A percentile compares a stretch with the other conserved stretches of the same genome.
Conservation (phyloP, 805 yeast species). For the Yarrowia sp. region DNA sequence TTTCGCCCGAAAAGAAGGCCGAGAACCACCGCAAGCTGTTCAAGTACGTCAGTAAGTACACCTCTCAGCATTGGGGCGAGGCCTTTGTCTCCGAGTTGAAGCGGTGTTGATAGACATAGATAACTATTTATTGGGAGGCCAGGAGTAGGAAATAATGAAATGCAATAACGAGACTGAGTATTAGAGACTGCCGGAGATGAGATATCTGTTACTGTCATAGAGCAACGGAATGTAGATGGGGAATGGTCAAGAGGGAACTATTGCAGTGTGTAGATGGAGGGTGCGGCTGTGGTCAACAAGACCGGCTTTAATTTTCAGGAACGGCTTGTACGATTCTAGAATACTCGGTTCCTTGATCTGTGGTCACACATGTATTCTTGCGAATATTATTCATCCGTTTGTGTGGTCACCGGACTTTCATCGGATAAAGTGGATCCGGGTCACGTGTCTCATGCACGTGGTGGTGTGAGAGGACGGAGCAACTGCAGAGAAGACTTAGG, state of each 20-base stretch:
- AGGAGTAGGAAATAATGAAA: constrained; percentile 42
- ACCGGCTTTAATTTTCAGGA: no score
- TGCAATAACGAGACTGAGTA: not conserved
- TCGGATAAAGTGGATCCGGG: constrained; percentile 9
- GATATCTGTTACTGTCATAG: no score
- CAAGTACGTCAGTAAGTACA: constrained; percentile 87
- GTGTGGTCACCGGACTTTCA: not conserved
- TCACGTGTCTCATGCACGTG: constrained; percentile 26
- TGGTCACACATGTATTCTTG: not conserved
- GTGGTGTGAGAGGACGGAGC: constrained; percentile 17
- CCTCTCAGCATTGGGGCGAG: constrained; percentile 97
- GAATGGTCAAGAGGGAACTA: no score
- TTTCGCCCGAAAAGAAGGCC: constrained; percentile 79
- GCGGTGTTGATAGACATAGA: constrained; percentile 39
- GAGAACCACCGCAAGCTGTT: constrained; percentile 84
- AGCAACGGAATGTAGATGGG: no score
- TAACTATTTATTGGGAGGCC: constrained; percentile 36
- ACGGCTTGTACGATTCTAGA: no score
- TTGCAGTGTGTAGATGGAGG: no score
- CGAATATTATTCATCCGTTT: not conserved
- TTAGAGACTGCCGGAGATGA: no score
- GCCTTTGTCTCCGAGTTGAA: constrained; percentile 85
- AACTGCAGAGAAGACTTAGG: not conserved
- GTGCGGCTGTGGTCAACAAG: no score
- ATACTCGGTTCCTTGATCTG: not conserved